phyloP scores from a whole-genome alignment of 352 stramenopile genomes.

The Pythium coloratum region DNA sequence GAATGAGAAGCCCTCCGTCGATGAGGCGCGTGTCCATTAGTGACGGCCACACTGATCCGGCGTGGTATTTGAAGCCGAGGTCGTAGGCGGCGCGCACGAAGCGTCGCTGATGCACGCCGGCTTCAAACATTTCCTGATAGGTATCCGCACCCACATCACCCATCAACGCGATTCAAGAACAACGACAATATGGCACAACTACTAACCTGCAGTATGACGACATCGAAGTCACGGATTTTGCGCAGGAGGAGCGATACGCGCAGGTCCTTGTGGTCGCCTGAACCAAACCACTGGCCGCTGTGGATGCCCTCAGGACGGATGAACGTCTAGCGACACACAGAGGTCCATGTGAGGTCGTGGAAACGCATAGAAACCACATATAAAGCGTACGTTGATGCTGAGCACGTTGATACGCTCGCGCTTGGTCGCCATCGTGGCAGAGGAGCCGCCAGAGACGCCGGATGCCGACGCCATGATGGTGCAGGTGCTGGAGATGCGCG shows the following conservation, averaged over 20 bases:
- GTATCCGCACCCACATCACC: neutral
- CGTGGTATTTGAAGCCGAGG: conserved; percentile 76
- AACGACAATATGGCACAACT: too few relatives aligned
- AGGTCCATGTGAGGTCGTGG: neutral
- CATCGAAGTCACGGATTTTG: conserved; percentile 72
- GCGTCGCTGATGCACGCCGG: conserved; percentile 48
- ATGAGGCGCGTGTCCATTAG: conserved; percentile 58
- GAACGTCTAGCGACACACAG: conserved; percentile 53
- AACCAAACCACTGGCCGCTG: conserved; percentile 66
- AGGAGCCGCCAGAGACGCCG: neutral
- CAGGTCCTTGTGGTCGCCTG: conserved; percentile 77
- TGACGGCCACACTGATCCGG: conserved; percentile 66
- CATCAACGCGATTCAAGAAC: neutral
- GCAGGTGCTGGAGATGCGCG: neutral
- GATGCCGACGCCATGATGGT: neutral
- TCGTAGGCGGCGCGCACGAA: conserved; percentile 54
- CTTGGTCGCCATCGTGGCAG: conserved; percentile 26
- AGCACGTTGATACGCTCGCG: conserved; percentile 62
- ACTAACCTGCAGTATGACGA: conserved; percentile 65
- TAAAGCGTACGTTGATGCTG: conserved; percentile 55
- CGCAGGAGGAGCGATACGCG: conserved; percentile 61
- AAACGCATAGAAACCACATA: neutral
- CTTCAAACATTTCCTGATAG: conserved; percentile 77
- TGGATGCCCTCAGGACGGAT: conserved; percentile 74
- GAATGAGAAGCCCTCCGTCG: conserved; percentile 75